These are phyloP conservation scores for Endocalyx cinctus DNA, from an alignment of 2,329 filamentous ascomycete genomes.

Conservation along the genomic window DNA sequence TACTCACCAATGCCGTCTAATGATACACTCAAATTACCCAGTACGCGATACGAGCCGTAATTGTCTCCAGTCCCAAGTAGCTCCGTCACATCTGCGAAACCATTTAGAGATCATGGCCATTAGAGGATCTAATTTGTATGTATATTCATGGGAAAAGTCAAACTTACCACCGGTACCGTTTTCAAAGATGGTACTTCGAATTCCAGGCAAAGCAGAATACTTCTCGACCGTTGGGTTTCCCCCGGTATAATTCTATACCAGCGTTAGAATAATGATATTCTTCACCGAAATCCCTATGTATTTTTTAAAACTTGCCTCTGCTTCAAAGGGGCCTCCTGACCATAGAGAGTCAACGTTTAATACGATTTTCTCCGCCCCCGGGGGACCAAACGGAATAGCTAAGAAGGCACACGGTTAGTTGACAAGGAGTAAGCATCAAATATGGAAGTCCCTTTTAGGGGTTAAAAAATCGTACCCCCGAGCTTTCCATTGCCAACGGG, in stretches of 20 bases:
- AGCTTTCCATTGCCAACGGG: slow-evolving; percentile 45
- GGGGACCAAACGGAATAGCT: slow-evolving; percentile 39
- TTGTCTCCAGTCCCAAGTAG: slow-evolving; percentile 34
- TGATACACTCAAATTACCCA: slow-evolving; percentile 40
- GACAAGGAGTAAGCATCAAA: too few relatives aligned
- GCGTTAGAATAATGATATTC: slow-evolving; percentile 1
- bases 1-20: slow-evolving; percentile 27
- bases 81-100: slow-evolving; percentile 26
- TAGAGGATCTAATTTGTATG: slow-evolving; percentile 8
- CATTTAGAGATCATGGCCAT: too few relatives aligned
- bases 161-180: slow-evolving; percentile 42
- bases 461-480: slow-evolving; percentile 36
- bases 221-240: slow-evolving; percentile 37
- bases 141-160: not conserved
- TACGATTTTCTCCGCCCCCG: slow-evolving; percentile 36
- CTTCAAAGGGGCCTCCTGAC: slow-evolving; percentile 46
- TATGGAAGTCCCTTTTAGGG: too few relatives aligned
- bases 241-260: slow-evolving; percentile 36
- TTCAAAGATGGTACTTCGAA: slow-evolving; percentile 42
- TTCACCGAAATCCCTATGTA: slow-evolving; percentile 2
- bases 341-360: slow-evolving; percentile 46
- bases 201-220: slow-evolving; percentile 32
- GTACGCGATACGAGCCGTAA: slow-evolving; percentile 43
- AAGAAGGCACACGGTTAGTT: not conserved
- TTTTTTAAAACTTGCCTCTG: slow-evolving; percentile 30